These are phyloP conservation scores for Paracorniculantispora psalliotae DNA, from an alignment of 2,329 filamentous ascomycete species.

Conservation along the genomic window DNA sequence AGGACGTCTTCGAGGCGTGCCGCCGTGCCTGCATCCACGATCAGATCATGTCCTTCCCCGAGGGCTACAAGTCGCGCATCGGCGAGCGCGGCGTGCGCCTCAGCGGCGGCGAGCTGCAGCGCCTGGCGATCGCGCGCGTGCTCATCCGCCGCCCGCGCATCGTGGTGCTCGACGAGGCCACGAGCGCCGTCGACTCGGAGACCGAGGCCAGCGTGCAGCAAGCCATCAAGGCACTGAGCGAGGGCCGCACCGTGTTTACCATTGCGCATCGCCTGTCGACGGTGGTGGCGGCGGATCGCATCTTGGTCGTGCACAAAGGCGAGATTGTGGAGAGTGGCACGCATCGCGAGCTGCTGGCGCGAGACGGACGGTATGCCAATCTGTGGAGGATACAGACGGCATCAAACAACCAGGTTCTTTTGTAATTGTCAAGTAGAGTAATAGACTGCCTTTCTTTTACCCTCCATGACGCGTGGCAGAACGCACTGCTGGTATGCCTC, in stretches of 20 bases:
- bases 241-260: constrained; percentile 46
- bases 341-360: constrained; percentile 42
- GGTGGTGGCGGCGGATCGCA: constrained; percentile 44
- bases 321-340: constrained; percentile 46
- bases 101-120: constrained; percentile 47
- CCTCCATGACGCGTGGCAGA: too few species aligned
- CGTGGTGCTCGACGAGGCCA: constrained; percentile 44
- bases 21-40: constrained; percentile 59
- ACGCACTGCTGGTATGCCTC: too few species aligned
- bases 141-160: constrained; percentile 25
- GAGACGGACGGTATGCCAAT: constrained; percentile 45
- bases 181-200: constrained; percentile 40
- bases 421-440: background rate
- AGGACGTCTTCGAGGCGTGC: constrained; percentile 56
- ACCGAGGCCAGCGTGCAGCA: constrained; percentile 38
- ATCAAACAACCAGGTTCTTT: background rate
- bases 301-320: constrained; percentile 49
- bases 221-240: constrained; percentile 40
- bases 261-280: constrained; percentile 42
- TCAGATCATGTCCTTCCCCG: constrained; percentile 54
- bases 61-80: constrained; percentile 43
- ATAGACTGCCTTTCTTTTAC: background rate
- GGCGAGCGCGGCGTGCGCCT: constrained; percentile 46
- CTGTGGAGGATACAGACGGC: constrained; percentile 45
- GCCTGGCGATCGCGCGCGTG: constrained; percentile 41